Base-by-base conservation (phyloP, 345 rosid genomes). In the Eucalyptus melliodora region DNA sequence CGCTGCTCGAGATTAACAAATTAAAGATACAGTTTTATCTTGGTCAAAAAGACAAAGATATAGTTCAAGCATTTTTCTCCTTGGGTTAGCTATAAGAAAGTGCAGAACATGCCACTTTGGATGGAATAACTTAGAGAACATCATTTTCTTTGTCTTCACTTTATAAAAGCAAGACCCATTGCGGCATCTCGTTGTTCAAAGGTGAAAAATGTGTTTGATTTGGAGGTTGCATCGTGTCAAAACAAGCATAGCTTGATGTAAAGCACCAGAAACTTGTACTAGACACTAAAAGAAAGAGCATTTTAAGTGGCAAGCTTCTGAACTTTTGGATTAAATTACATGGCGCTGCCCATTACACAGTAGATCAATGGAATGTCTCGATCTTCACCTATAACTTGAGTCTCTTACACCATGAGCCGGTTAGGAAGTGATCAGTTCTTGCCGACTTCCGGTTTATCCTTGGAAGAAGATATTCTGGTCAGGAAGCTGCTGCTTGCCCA, bases 401-500 rank as follows among this genome's bases (percentile, higher is more conserved):
- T 23, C 83, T 77, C 83, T 19, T 77, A 21, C 45, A 0, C 47
- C 47, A 77, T 77, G 83, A 77, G 83, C 47, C 27, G 27, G 83
- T 37, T 40, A 23, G 47, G 83, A 37, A 37, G 45, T 77, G 83
- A 77, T 37, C 83, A 77, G 83, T 21, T 77, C 83, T 50, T 45
- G 37, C 87, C 40, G 31, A 50, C 53, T 50, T 50, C 53, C 0
- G 16, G 62, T 53, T 56, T 53, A 44, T 91, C 91, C 50, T 45
- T 50, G 31, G 93, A 91, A 69, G 96, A 95, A 44, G 97, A 95
- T 23, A 89, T 92, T 89, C 91, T 95, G 77, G 91, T 95, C 88
- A 93, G 89, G 91, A 93, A 92, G 91, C 93, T 97, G 87, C 93
- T 95, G 80, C 90, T 94, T 34, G 87, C 91, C 89, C 98, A 96